phyloP scores from a whole-genome alignment of 1,139 yeast species.

The Arxiozyma telluris region DNA sequence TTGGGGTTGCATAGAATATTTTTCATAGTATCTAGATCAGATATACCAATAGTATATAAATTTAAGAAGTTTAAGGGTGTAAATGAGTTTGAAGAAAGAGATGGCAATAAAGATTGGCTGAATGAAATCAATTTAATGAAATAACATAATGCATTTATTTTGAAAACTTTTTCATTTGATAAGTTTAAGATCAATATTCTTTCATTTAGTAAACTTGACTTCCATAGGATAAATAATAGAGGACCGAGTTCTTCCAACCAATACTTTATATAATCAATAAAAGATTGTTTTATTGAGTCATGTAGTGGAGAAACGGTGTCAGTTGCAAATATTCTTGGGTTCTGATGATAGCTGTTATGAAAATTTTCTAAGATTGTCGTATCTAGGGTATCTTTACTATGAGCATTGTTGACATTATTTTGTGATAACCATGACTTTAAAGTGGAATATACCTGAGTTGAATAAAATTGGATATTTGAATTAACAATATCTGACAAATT shows the following conservation, averaged over 20 bases:
- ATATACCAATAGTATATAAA: constrained; percentile 54
- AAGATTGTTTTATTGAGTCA: neutral
- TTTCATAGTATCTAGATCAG: constrained; percentile 16
- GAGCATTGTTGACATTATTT: neutral
- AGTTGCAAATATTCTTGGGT: neutral
- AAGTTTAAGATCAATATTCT: constrained; percentile 50
- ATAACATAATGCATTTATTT: constrained; percentile 40
- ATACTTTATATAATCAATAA: neutral
- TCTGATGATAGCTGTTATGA: neutral
- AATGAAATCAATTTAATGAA: constrained; percentile 37
- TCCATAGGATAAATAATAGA: constrained; percentile 60
- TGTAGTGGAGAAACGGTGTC: neutral
- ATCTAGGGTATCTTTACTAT: neutral
- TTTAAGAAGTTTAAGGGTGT: neutral
- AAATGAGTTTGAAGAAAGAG: neutral
- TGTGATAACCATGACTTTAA: neutral
- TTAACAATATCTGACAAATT: constrained; percentile 10
- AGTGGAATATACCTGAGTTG: constrained; percentile 36
- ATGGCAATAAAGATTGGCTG: neutral
- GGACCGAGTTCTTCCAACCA: constrained; percentile 49
- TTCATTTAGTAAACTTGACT: constrained; percentile 53
- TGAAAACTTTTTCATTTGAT: constrained; percentile 32
- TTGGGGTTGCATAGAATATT: constrained; percentile 4
- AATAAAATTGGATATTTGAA: constrained; percentile 34
- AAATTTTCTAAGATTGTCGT: neutral